These are phyloP conservation scores for Suhomyces panamericanus DNA, from an alignment of 1,139 yeast genomes.

Conservation along the genomic window DNA sequence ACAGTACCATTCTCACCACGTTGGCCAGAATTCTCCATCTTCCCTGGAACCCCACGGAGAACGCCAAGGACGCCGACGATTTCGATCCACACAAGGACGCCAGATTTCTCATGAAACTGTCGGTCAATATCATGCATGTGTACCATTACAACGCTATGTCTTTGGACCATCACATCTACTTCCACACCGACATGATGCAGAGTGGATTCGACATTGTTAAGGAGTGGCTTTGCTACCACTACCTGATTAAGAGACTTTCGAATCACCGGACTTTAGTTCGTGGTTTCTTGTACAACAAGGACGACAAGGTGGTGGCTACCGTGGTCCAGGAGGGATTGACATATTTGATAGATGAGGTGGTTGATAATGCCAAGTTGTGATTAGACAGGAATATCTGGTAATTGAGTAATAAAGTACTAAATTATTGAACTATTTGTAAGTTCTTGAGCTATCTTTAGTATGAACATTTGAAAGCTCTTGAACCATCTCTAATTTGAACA, in stretches of 20 bases:
- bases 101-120: slow-evolving; percentile 28
- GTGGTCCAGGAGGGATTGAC: slow-evolving; percentile 48
- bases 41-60: slow-evolving; percentile 47
- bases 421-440: too few species aligned
- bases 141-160: slow-evolving; percentile 52
- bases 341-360: slow-evolving; percentile 29
- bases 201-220: slow-evolving; percentile 35
- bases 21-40: slow-evolving; percentile 44
- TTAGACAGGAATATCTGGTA: too few species aligned
- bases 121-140: slow-evolving; percentile 42
- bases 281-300: slow-evolving; percentile 36
- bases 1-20: slow-evolving; percentile 44
- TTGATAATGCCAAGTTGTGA: slow-evolving; percentile 23
- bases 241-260: slow-evolving; percentile 37
- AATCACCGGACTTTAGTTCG: slow-evolving; percentile 42
- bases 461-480: too few species aligned
- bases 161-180: slow-evolving; percentile 48
- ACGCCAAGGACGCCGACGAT: slow-evolving; percentile 29
- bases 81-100: slow-evolving; percentile 40
- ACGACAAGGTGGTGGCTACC: slow-evolving; percentile 42
- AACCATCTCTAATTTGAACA: too few species aligned
- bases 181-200: slow-evolving; percentile 34
- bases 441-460: too few species aligned
- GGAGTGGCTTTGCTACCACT: slow-evolving; percentile 43
- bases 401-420: too few species aligned